These are phyloP conservation scores for Curvularia sp. DNA, from an alignment of 2,329 filamentous ascomycete genomes.

Conservation along the genomic window DNA sequence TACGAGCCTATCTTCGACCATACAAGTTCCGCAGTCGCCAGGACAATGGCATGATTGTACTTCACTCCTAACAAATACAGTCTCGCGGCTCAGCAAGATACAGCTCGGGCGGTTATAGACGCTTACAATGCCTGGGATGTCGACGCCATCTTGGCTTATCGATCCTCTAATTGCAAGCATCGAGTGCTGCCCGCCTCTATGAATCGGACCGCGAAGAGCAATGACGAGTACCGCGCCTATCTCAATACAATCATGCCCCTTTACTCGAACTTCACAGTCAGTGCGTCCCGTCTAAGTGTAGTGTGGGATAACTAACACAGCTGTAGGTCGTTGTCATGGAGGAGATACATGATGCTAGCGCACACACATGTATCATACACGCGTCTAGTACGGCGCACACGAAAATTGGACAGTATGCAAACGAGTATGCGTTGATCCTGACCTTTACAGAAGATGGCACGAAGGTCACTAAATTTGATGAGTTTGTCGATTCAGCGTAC, in stretches of 20 bases:
- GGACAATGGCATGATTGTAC: neutral
- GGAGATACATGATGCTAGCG: neutral
- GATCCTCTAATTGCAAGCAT: constrained; percentile 9
- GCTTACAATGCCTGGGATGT: constrained; percentile 15
- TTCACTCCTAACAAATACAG: neutral
- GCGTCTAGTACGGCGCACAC: constrained; percentile 2
- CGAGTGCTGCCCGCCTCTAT: constrained; percentile 11
- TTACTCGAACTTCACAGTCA: constrained; percentile 13
- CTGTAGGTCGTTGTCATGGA: neutral
- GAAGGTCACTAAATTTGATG: constrained; percentile 4
- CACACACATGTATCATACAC: constrained; percentile 8
- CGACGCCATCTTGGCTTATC: constrained; percentile 7
- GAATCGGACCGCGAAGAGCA: constrained; percentile 1
- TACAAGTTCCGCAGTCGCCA: too few species aligned
- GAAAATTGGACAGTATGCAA: constrained; percentile 4
- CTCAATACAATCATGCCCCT: neutral
- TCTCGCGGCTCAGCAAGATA: constrained; percentile 9
- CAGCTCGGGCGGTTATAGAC: constrained; percentile 7
- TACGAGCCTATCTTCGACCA: too few species aligned
- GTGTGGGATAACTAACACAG: neutral
- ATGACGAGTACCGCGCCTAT: constrained; percentile 9
- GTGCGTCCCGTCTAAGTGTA: neutral
- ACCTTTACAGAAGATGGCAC: constrained; percentile 5
- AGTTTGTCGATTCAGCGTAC: constrained; percentile 11
- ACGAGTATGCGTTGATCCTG: constrained; percentile 11